Base-by-base conservation (phyloP, 768 basidiomycete species). In the Pleurotus citrinopileatus region DNA sequence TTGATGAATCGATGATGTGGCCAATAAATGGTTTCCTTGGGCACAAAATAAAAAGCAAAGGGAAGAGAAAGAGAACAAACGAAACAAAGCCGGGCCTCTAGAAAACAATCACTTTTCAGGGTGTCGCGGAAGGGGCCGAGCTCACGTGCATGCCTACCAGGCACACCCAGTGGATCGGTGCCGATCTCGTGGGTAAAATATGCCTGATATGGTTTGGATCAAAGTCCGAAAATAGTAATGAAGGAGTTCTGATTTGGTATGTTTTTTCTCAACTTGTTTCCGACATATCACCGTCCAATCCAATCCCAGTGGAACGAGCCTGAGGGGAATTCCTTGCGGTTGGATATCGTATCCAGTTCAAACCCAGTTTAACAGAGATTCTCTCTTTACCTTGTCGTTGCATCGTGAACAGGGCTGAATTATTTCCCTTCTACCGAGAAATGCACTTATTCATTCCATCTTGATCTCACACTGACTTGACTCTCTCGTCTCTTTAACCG, bases 91-190 rank as follows among this genome's bases (percentile, higher is more conserved):
- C 19, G 34, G 50, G 37, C 29, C 37, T 15, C 15, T 20, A n/a
- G n/a, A n/a, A n/a, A n/a, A n/a, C n/a, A n/a, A n/a, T n/a, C n/a
- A n/a, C n/a, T n/a, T 34, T 34, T 10, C 9, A n/a, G 32, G 12
- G 19, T 25, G 19, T 20, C 29, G 42, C 52, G 42, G 38, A n/a
- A 17, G 42, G 13, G 23, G 52, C 42, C 52, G 38, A 26, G 13
- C 51, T 64, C 67, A 69, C 68, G 69, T 67, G 69, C 56, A 17
- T 63, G 34, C 56, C 61, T 58, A 65, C 66, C 65, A 72, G 65
- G 69, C 55, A 67, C 69, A 53, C 36, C 52, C 63, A 63, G 45
- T 43, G 57, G 54, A 60, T 52, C 63, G 69, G 68, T 56, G 59
- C 58, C 59, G 61, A 58, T 53, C 29, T 53, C 60, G 67, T 69